Conservation (phyloP, 306 rosid genomes). For the Trifolium fragiferum region DNA sequence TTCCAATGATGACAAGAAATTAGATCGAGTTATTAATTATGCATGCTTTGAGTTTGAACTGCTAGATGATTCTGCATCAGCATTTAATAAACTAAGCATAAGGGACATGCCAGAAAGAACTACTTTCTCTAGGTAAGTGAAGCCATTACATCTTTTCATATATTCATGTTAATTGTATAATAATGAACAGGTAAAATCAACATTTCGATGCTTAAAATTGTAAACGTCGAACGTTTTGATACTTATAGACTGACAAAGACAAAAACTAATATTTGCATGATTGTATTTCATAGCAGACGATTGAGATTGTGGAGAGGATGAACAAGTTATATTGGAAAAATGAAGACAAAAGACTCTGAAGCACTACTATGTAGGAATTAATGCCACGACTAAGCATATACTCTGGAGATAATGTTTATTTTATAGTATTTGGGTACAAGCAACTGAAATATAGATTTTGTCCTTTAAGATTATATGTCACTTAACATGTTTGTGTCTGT, state of each 20-base stretch:
- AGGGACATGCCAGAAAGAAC: slow-evolving; percentile 6
- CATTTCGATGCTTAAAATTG: neutral
- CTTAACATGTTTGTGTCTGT: no score
- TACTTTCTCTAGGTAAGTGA: slow-evolving; percentile 32
- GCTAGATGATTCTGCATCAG: slow-evolving; percentile 4
- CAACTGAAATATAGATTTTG: no score
- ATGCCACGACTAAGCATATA: no score
- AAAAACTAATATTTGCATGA: neutral
- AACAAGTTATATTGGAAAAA: neutral
- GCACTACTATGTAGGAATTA: no score
- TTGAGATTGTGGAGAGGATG: neutral
- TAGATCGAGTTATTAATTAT: slow-evolving; percentile 41
- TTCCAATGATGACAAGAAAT: slow-evolving; percentile 54
- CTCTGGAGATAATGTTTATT: no score
- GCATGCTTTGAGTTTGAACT: slow-evolving; percentile 40
- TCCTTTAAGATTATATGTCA: no score
- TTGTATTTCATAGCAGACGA: neutral
- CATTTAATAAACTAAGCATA: slow-evolving; percentile 37
- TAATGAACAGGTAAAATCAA: neutral
- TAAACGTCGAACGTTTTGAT: no score
- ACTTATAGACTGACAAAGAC: no score
- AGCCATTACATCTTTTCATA: no score
- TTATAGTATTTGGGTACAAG: no score
- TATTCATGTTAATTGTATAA: no score
- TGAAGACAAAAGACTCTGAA: no score